Base-by-base conservation (phyloP, 2,329 filamentous ascomycete species). In the Claviceps humidiphila region DNA sequence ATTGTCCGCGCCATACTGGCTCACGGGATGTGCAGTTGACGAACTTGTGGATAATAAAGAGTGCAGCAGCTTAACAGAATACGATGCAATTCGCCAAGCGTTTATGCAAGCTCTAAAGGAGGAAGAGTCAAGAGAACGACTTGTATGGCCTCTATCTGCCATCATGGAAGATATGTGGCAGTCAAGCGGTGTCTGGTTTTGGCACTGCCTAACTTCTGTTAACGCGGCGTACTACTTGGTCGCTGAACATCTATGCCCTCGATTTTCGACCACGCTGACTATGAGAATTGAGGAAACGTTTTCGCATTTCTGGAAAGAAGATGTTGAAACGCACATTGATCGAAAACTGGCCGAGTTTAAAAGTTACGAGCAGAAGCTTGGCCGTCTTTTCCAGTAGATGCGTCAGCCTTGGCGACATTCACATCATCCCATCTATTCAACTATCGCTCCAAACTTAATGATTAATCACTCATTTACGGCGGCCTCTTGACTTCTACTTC, bases 1-100 rank as follows among this genome's bases (percentile, higher is more conserved):
- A 51, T 39, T 58, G 11, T 16, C 41, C 5, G 54, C 56, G 2
- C 58, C 60, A 8, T 56, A 59, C 38, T 62, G 59, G 59, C 50
- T 62, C 24, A 57, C 56, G 6, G 56, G 58, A 6, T 47, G 51
- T n/a, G 37, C 34, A 2, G 55, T 60, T 37, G 58, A 58, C n/a
- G 48, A 54, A 16, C 52, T 62, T 16, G 46, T 54, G 14, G 55
- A 48, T 22, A 22, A 22, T 0, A 38, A 22, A 47, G 7, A 47
- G 16, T 22, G 30, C n/a, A 55, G 58, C n/a, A 51, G 52, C 11
- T 41, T 56, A 9, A 47, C 51, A 6, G 30, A 52, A 26, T 61
- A 54, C 22, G 49, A 59, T 13, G 14, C 43, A 5, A 22, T 55
- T 11, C 51, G 58, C 39, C 48, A 50, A 20, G 59, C 58, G 13